Conservation (phyloP, 2,329 filamentous ascomycete species). For the Beauveria asiatica region DNA sequence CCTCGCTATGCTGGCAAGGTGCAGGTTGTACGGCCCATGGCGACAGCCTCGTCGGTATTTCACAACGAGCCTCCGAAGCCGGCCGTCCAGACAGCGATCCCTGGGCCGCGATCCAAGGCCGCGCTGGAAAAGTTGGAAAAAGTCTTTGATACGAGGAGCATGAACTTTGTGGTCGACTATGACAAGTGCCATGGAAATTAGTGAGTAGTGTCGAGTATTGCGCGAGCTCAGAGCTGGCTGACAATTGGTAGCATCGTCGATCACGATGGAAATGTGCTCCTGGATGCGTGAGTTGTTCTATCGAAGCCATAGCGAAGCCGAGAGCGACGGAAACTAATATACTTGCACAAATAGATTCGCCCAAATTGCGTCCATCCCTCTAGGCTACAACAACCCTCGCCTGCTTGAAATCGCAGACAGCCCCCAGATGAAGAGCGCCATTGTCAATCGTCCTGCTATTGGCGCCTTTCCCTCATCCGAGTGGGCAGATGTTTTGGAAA, state of each 20-base stretch:
- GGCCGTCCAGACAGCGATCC: constrained; percentile 53
- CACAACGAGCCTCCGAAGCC: constrained; percentile 44
- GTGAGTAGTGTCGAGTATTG: background rate
- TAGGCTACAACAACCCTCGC: constrained; percentile 85
- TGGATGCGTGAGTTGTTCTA: constrained; percentile 51
- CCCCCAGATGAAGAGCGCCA: constrained; percentile 67
- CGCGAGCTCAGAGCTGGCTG: background rate
- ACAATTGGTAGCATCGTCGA: constrained; percentile 43
- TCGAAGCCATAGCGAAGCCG: background rate
- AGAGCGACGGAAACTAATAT: background rate
- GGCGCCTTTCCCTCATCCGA: constrained; percentile 85
- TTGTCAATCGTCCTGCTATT: constrained; percentile 83
- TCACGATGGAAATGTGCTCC: constrained; percentile 60
- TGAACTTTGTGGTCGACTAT: constrained; percentile 78
- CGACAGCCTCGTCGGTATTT: constrained; percentile 29
- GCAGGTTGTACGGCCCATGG: background rate
- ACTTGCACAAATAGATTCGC: constrained; percentile 50
- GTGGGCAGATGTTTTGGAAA: constrained; percentile 72
- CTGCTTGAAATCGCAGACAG: constrained; percentile 62
- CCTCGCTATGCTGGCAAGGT: background rate
- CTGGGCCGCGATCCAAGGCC: constrained; percentile 65
- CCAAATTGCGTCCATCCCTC: constrained; percentile 85
- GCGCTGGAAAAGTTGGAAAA: constrained; percentile 61
- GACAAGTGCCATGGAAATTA: constrained; percentile 73
- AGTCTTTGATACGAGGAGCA: constrained; percentile 77